Conservation (phyloP, 371 early-diverging fungal species). For the Mucor lusitanicus region DNA sequence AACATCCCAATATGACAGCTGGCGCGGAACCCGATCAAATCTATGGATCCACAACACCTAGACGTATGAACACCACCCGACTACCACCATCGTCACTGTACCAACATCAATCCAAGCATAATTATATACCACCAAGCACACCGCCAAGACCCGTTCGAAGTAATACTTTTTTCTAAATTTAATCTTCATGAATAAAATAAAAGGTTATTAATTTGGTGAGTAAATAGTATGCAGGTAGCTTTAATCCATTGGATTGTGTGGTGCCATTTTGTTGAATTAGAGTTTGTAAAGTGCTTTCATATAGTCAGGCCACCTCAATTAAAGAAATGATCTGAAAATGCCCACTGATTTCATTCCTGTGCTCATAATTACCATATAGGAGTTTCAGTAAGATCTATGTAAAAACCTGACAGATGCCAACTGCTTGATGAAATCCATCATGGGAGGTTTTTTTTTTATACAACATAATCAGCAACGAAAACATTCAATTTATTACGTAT, state of each 20-base stretch:
- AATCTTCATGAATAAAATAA: background rate
- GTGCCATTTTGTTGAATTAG: background rate
- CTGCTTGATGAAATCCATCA: too few species aligned
- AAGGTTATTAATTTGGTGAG: background rate
- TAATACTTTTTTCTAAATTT: background rate
- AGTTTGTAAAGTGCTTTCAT: too few species aligned
- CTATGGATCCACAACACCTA: background rate
- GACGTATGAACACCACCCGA: background rate
- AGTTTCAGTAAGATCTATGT: too few species aligned
- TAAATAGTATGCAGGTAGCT: background rate
- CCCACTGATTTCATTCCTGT: too few species aligned
- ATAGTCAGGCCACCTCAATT: too few species aligned
- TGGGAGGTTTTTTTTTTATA: too few species aligned
- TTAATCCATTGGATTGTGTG: background rate
- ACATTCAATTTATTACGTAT: background rate
- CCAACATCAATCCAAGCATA: background rate
- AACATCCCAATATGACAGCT: background rate
- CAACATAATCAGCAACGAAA: background rate
- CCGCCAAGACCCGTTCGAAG: background rate
- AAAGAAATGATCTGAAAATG: too few species aligned
- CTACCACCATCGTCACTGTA: background rate
- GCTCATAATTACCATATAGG: too few species aligned
- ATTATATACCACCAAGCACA: background rate
- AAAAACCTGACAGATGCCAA: too few species aligned
- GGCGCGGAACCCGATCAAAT: background rate